phyloP scores from a whole-genome alignment of 1,139 yeast genomes.

The Trichomonascaceae sp. region DNA sequence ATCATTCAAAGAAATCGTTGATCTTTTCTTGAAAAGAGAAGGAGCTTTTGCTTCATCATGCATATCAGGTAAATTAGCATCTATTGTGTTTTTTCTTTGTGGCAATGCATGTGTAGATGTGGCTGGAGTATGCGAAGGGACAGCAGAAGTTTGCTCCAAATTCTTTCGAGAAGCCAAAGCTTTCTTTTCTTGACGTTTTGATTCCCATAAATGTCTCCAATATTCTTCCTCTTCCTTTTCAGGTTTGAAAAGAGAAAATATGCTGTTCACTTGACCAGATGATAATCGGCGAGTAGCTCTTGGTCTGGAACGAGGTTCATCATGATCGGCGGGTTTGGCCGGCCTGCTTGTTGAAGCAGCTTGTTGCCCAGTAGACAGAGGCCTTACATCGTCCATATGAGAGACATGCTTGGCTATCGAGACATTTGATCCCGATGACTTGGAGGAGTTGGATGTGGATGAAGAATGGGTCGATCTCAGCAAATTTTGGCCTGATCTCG shows the following conservation, averaged over 20 bases:
- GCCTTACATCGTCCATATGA: not conserved
- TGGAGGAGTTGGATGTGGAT: not conserved
- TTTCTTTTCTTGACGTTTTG: slow-evolving; percentile 6
- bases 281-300: slow-evolving; percentile 15
- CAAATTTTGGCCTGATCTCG: not conserved
- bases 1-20: slow-evolving; percentile 1
- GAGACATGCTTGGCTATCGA: not conserved
- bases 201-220: slow-evolving; percentile 14
- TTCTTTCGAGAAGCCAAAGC: not conserved
- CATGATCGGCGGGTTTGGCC: not conserved
- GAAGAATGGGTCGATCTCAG: not conserved
- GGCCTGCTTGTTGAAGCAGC: not conserved
- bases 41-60: not conserved
- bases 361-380: not conserved
- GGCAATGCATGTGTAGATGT: not conserved
- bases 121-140: slow-evolving; percentile 1
- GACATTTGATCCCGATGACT: slow-evolving; percentile 6
- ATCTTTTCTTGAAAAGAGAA: slow-evolving; percentile 1
- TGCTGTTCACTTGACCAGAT: slow-evolving; percentile 21
- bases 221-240: slow-evolving; percentile 14
- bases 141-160: not conserved
- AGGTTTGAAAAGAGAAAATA: slow-evolving; percentile 19
- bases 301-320: slow-evolving; percentile 1
- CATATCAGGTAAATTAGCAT: not conserved
- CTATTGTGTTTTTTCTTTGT: not conserved